Evolutionary conservation across 768 basidiomycete genomes (phyloP), one percentile per base, ranked within the genome.

Genomic region (Naganishia vaughanmartiniae): DNA sequence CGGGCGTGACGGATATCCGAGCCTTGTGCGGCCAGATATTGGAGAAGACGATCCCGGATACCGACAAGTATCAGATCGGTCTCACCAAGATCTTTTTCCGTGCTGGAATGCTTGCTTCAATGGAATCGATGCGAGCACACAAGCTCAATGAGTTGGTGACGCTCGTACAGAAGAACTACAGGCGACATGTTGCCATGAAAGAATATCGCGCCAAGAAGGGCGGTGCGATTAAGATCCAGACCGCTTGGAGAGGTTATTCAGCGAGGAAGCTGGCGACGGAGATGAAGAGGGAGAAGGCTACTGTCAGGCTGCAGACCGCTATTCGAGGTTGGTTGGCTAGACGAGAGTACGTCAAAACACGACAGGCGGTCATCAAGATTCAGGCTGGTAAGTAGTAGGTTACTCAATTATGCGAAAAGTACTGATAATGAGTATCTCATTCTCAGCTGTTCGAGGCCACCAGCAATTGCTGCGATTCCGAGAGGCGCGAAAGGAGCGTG

Each of bases 51-150:
- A 91, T 97, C 78, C 89, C 89, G 45, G 96, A 98, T 73, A 86
- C 89, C 9, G 94, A 97, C 85, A 97, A 95, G 84, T 96, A 93
- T 82, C 96, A 99, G 83, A 89, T 89, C 77, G 96, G 96, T 75
- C 85, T 93, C 33, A 98, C 92, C 31, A 99, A 99, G 83, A 97
- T 99, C 75, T 99, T 99, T 84, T 98, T 99, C 86, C 88, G 96
- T 71, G 94, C 96, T 15, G 96, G 96, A 73, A 97, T 98, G 93
- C 89, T 99, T 67, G 95, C 96, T 31, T 90, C 90, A 7, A 85
- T 99, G 54, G 96, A 99, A 83, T 87, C 91, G 19, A 85, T 94
- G 67, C 53, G 53, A 5, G 89, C 93, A 9, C 88, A 90, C 71
- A 86, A 91, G 70, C 86, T 98, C 66, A 94, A 95, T 78, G 84